These are phyloP conservation scores for Hypocreales sp. DNA, from an alignment of 2,329 filamentous ascomycete genomes.

Conservation along the genomic window DNA sequence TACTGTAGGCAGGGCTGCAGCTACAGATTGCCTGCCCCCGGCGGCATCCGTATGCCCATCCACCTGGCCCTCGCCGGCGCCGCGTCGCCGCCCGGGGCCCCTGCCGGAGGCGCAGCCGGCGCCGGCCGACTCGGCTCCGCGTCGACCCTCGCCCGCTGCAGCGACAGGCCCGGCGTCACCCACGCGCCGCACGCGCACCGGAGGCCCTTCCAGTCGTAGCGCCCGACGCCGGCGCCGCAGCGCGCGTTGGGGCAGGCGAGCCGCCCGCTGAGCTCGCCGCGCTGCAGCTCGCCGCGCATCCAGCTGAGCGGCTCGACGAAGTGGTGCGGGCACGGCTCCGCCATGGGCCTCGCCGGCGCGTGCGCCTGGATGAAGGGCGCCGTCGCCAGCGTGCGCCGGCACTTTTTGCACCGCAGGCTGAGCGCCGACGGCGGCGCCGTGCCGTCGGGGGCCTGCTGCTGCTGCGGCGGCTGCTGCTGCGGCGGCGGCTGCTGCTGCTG, in stretches of 20 bases:
- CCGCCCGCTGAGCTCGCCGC: constrained; percentile 69
- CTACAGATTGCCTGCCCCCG: too few species aligned
- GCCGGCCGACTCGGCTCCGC: constrained; percentile 29
- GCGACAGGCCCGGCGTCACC: constrained; percentile 80
- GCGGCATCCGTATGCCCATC: constrained; percentile 40
- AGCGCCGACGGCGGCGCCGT: constrained; percentile 5
- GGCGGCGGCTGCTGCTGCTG: constrained; percentile 22
- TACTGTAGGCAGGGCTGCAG: too few species aligned
- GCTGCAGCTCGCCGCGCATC: constrained; percentile 77
- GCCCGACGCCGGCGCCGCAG: constrained; percentile 72
- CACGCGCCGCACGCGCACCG: constrained; percentile 81
- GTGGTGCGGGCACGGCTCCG: constrained; percentile 55
- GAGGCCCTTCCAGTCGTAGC: constrained; percentile 94
- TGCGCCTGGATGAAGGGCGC: constrained; percentile 52
- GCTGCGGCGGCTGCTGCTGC: too few species aligned
- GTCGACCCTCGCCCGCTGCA: constrained; percentile 72
- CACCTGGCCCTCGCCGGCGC: constrained; percentile 7
- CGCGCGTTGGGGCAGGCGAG: constrained; percentile 65
- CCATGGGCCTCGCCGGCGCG: constrained; percentile 6
- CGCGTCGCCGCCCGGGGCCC: too few species aligned
- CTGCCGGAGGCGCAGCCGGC: constrained; percentile 6
- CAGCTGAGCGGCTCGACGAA: constrained; percentile 88
- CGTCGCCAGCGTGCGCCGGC: constrained; percentile 49
- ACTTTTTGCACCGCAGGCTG: constrained; percentile 72
- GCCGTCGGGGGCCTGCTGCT: too few species aligned